Conservation (phyloP, 1,284 basidiomycete genomes). For the Ustilago shanxiensis region DNA sequence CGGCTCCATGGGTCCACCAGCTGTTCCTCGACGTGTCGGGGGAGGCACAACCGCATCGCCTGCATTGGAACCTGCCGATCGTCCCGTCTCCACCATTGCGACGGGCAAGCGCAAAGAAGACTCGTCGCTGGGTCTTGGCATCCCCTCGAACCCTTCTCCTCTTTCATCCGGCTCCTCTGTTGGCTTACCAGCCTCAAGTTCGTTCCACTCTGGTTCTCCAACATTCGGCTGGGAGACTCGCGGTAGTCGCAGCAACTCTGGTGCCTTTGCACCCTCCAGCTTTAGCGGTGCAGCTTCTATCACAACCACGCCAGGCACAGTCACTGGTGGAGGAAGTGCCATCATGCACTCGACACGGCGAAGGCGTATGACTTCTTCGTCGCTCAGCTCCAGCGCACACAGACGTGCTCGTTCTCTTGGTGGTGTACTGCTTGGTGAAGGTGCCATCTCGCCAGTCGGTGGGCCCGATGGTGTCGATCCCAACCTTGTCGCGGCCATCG, state of each 20-base stretch:
- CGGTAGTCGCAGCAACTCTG: slow-evolving; percentile 35
- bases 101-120: slow-evolving; percentile 53
- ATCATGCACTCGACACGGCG: slow-evolving; percentile 36
- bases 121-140: slow-evolving; percentile 40
- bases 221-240: slow-evolving; percentile 39
- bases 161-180: slow-evolving; percentile 35
- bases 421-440: slow-evolving; percentile 53
- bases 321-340: slow-evolving; percentile 37
- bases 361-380: slow-evolving; percentile 45
- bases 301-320: slow-evolving; percentile 35
- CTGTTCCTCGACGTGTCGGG: slow-evolving; percentile 37
- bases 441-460: slow-evolving; percentile 61
- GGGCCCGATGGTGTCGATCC: slow-evolving; percentile 69
- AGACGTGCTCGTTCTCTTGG: slow-evolving; percentile 65
- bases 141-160: slow-evolving; percentile 42
- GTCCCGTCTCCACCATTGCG: slow-evolving; percentile 36
- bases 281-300: slow-evolving; percentile 27
- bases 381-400: slow-evolving; percentile 55
- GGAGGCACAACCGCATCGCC: slow-evolving; percentile 23
- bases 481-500: slow-evolving; percentile 65
- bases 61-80: slow-evolving; percentile 35
- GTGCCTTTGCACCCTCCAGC: slow-evolving; percentile 35
- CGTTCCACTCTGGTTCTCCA: slow-evolving; percentile 42
- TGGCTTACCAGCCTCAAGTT: slow-evolving; percentile 33
- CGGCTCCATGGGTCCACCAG: slow-evolving; percentile 53